Conservation (phyloP, 1,284 basidiomycete genomes). For the Ustilago hordei region DNA sequence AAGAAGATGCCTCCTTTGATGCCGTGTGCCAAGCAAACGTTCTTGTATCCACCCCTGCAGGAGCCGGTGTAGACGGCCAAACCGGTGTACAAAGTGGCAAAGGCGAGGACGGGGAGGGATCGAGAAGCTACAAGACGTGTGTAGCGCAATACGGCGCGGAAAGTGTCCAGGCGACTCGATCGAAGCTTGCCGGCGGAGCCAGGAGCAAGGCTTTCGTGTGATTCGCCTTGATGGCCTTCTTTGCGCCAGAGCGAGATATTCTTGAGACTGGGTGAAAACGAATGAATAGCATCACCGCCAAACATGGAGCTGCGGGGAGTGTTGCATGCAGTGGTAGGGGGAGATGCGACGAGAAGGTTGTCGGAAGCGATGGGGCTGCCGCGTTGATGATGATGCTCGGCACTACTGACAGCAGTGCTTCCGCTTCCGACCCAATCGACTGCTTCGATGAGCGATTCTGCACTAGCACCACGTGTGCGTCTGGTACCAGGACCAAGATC, state of each 20-base stretch:
- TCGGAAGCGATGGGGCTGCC: neutral
- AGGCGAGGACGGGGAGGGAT: conserved; percentile 77
- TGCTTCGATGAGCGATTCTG: conserved; percentile 29
- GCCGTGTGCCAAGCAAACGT: conserved; percentile 88
- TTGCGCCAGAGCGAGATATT: conserved; percentile 37
- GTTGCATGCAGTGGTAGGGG: conserved; percentile 52
- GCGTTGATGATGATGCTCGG: conserved; percentile 8
- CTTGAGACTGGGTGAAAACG: conserved; percentile 21
- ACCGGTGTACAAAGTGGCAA: conserved; percentile 77
- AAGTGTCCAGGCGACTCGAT: conserved; percentile 18
- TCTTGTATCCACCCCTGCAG: conserved; percentile 75
- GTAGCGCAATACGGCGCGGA: conserved; percentile 32
- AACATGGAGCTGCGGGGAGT: conserved; percentile 46
- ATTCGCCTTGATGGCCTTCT: conserved; percentile 9
- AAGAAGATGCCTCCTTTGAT: conserved; percentile 78
- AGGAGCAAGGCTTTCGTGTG: neutral
- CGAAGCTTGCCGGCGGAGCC: conserved; percentile 9
- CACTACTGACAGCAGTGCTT: conserved; percentile 29
- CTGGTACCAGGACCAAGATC: neutral
- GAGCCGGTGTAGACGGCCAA: conserved; percentile 84
- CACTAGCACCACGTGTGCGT: conserved; percentile 20
- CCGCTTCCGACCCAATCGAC: conserved; percentile 44
- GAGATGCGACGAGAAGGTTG: conserved; percentile 29
- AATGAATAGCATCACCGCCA: conserved; percentile 16
- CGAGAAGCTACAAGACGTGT: conserved; percentile 73